Percentiles rank a stretch among this genome's conserved stretches.
Evolutionary conservation across 202 grass and related monocot genomes (phyloP).

Genomic region (Bolboschoenoplectus hybrid): DNA sequence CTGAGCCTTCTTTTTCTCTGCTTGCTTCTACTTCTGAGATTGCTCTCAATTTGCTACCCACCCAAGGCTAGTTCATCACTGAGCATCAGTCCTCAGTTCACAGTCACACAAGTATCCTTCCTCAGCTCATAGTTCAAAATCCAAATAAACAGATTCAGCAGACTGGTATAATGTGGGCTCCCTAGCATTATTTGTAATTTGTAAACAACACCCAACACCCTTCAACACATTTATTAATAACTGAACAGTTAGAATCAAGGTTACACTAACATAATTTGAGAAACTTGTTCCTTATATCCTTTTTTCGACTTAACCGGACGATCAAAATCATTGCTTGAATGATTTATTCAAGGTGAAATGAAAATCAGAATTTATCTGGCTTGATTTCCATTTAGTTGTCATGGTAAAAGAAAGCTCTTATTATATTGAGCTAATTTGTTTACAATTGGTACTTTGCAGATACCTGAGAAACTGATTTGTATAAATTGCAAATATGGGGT

Average conservation of each 20-base stretch:
- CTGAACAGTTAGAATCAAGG: background rate
- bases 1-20: too few relatives aligned
- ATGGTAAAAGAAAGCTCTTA: background rate
- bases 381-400: background rate
- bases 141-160: background rate
- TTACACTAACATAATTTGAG: background rate
- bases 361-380: background rate
- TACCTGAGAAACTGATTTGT: background rate
- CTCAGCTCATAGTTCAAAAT: background rate
- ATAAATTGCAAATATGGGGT: constrained; percentile 4
- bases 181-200: background rate
- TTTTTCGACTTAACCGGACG: background rate
- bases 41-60: background rate
- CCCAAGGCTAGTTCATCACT: background rate
- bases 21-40: background rate
- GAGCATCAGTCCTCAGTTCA: background rate
- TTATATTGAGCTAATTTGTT: constrained; percentile 6
- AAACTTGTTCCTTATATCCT: background rate
- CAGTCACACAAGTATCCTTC: background rate
- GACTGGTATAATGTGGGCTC: background rate
- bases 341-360: background rate
- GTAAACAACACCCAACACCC: too few relatives aligned
- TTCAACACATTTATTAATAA: background rate
- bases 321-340: background rate
- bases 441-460: background rate